Evolutionary conservation across 2,329 filamentous ascomycete genomes (phyloP), one percentile per base, ranked within the genome.

Genomic region (Microthyrium microscopicum): DNA sequence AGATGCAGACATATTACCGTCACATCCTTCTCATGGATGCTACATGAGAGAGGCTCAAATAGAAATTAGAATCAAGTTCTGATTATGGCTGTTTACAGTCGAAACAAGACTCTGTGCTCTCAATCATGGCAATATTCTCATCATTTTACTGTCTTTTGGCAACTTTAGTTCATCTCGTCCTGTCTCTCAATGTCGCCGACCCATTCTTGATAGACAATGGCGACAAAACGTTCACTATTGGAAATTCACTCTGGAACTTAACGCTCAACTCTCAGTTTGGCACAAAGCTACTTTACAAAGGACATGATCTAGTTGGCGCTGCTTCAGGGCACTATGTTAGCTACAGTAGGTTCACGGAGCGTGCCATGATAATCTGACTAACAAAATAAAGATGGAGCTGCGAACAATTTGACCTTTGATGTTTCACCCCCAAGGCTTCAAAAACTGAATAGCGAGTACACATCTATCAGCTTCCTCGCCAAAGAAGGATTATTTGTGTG

Each of bases 401-500:
- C 33, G 9, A 58, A 54, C 21, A 54, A 66, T 38, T 46, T 67
- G 5, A 55, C 50, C 20, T 67, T 61, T 58, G 62, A 15, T 5
- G n/a, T 19, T 12, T 15, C 58, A 2, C 58, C 56, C 2, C 63
- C 61, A 2, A 46, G 47, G 1, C 56, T 68, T 20, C 50, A 52
- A 25, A 51, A 55, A 1, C 45, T 56, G 7, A 57, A 52, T 3
- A 44, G 40, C 12, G 48, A 61, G 29, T 64, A 56, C 46, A 56
- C 66, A 39, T 62, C 68, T 39, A 50, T 68, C 33, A 50, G 52
- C 19, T 66, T 67, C 44, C 55, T 49, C 3, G 57, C 63, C 1
- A 44, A 38, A 1, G 61, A 62, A 41, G 62, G 60, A 5, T 62
- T 66, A 34, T 55, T 66, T 36, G 63, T 68, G 39, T 68, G 62